Evolutionary conservation across 495 filamentous ascomycete species (phyloP).

Genomic region (Neurospora sp.): DNA sequence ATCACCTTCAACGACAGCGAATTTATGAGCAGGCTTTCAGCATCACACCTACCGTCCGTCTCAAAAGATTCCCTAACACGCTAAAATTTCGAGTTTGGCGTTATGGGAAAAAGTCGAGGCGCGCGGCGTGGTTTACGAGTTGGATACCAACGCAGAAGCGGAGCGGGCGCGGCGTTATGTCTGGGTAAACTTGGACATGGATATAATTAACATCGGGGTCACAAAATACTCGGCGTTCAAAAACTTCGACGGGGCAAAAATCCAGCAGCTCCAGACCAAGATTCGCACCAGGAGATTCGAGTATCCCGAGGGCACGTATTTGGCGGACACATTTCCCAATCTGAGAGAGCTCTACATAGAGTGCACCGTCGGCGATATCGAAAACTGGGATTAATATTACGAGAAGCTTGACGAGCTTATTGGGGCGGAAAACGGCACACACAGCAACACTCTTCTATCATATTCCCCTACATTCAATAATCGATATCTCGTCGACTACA

Average conservation of each 20-base stretch:
- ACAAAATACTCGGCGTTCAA: not conserved
- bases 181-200: not conserved
- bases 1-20: not conserved
- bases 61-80: not conserved
- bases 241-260: not conserved
- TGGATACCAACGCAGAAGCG: not conserved
- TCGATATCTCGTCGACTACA: not conserved
- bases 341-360: not conserved
- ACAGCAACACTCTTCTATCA: not conserved
- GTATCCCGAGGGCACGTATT: not conserved
- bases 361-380: not conserved
- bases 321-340: not conserved
- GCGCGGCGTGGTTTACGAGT: not conserved
- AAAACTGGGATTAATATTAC: not conserved
- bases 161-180: not conserved
- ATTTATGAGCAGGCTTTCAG: not conserved
- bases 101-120: not conserved
- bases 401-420: not conserved
- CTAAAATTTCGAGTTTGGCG: not conserved
- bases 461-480: not conserved
- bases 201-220: not conserved
- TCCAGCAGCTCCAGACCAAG: not conserved
- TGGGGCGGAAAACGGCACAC: not conserved
- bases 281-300: not conserved
- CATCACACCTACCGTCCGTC: not conserved